Conservation (phyloP, 208 protist species). For the Endotrypanum monterogeii region DNA sequence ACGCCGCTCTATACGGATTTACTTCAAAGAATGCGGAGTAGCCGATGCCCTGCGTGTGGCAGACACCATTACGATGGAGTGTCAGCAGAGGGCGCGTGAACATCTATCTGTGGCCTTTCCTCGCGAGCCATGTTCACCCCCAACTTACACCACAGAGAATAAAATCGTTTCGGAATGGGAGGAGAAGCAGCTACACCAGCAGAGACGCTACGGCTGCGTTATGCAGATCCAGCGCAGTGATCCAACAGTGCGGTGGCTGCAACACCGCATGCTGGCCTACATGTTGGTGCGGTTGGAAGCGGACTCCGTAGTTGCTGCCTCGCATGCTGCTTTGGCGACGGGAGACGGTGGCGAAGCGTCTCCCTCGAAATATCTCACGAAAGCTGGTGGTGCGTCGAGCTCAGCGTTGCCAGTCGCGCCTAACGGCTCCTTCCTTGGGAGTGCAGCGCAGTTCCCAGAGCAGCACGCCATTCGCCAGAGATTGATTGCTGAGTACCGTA, state of each 20-base stretch:
- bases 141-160: not conserved
- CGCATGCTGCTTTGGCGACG: not conserved
- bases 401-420: not conserved
- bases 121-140: not conserved
- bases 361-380: not conserved
- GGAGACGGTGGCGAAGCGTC: not conserved
- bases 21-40: constrained; percentile 64
- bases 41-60: constrained; percentile 48
- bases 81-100: constrained; percentile 16
- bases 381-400: not conserved
- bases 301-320: not conserved
- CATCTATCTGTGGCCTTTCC: not conserved
- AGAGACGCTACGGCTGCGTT: constrained; percentile 42
- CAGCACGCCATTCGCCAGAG: constrained; percentile 21
- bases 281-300: constrained; percentile 17
- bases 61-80: constrained; percentile 43
- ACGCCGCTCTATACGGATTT: constrained; percentile 43
- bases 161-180: not conserved
- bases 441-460: constrained; percentile 10
- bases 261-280: constrained; percentile 35
- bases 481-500: constrained; percentile 23
- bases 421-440: not conserved
- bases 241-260: constrained; percentile 43
- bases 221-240: constrained; percentile 50
- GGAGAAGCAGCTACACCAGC: not conserved